phyloP scores from a whole-genome alignment of 2,329 filamentous ascomycete genomes.

The Remersonia thermophila region DNA sequence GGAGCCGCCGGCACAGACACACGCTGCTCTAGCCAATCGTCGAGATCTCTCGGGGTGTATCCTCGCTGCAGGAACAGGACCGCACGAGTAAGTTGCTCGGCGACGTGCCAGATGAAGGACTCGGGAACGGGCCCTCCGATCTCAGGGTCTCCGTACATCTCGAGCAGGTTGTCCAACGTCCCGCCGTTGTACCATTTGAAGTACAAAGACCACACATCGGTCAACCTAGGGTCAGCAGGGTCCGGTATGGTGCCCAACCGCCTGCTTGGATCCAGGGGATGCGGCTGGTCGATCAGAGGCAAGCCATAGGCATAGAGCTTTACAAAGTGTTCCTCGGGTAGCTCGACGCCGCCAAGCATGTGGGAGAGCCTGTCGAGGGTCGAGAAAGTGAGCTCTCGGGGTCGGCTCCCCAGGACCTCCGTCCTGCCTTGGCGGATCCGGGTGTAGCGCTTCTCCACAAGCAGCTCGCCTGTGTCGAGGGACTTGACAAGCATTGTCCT shows the following conservation, averaged over 20 bases:
- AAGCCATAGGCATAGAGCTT: constrained; percentile 6
- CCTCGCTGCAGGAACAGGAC: constrained; percentile 8
- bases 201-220: constrained; percentile 7
- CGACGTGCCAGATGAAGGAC: constrained; percentile 13
- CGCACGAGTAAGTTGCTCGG: constrained; percentile 9
- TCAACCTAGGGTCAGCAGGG: too few species aligned
- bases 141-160: constrained; percentile 2
- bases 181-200: constrained; percentile 9
- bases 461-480: constrained; percentile 2
- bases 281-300: too few species aligned
- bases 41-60: neutral
- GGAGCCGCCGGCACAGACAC: neutral
- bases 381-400: constrained; percentile 8
- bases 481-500: constrained; percentile 3
- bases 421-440: neutral
- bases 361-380: constrained; percentile 2
- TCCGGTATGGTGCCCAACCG: too few species aligned
- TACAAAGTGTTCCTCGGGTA: constrained; percentile 8
- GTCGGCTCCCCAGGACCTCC: neutral
- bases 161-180: constrained; percentile 5
- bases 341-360: neutral
- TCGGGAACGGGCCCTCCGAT: constrained; percentile 6
- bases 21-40: neutral
- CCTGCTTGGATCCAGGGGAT: too few species aligned
- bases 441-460: constrained; percentile 1